Evolutionary conservation across 306 rosid genomes (phyloP).

Genomic region (Bauhinia variegata): DNA sequence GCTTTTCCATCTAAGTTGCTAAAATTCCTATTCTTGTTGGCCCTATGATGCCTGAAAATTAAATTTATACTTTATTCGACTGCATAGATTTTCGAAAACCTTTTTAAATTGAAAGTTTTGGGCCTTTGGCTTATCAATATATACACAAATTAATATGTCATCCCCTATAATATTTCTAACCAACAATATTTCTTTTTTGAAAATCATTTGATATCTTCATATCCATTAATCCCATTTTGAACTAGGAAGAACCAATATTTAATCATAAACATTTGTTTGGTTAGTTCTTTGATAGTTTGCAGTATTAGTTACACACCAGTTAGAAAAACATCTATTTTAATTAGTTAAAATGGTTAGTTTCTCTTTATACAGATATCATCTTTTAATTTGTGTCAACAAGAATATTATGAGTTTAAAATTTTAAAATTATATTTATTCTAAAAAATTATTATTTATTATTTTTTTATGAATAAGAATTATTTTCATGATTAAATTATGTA

Average conservation of each 20-base stretch:
- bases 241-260: no score
- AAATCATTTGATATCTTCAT: no score
- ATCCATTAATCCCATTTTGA: no score
- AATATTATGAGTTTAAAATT: no score
- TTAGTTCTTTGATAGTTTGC: conserved; percentile 12
- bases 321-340: not conserved
- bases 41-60: conserved; percentile 34
- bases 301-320: not conserved
- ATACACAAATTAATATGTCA: no score
- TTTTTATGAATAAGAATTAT: no score
- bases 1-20: conserved; percentile 37
- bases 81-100: conserved; percentile 24
- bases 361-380: not conserved
- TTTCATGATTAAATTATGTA: no score
- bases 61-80: conserved; percentile 44
- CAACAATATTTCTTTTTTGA: no score
- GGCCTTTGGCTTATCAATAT: not conserved
- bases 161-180: not conserved
- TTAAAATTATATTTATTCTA: no score
- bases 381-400: no score
- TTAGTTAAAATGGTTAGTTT: conserved; percentile 13
- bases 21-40: conserved; percentile 40
- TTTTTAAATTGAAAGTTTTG: conserved; percentile 6
- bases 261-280: not conserved
- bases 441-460: no score